Percentiles rank a stretch among this genome's conserved stretches.
Conservation (phyloP, 768 basidiomycete species). For the Fomitopsis serialis region DNA sequence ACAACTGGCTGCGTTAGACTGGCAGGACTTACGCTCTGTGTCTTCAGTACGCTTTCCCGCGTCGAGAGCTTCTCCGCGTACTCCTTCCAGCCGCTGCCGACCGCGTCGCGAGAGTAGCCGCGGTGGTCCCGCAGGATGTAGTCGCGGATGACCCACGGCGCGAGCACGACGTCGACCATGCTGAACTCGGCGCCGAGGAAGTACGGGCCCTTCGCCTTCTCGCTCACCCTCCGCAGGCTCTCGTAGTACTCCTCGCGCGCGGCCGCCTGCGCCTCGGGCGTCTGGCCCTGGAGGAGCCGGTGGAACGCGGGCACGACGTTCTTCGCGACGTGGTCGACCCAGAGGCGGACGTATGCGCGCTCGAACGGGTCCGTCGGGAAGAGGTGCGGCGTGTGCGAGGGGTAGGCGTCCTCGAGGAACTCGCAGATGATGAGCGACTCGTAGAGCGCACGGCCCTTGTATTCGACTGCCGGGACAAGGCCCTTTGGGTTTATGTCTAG, state of each 20-base stretch:
- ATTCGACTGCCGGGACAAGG: conserved; percentile 57
- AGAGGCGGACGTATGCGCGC: conserved; percentile 48
- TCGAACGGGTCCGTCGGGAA: conserved; percentile 47
- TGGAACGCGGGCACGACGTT: conserved; percentile 46
- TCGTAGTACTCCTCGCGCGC: conserved; percentile 34
- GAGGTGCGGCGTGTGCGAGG: conserved; percentile 37
- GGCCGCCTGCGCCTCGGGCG: conserved; percentile 28
- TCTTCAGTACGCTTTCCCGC: conserved; percentile 42
- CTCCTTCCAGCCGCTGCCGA: conserved; percentile 37
- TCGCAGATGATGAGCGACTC: conserved; percentile 62
- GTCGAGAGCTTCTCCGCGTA: conserved; percentile 39
- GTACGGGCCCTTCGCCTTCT: conserved; percentile 42
- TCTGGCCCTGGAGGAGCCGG: conserved; percentile 32
- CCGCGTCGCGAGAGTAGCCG: conserved; percentile 38
- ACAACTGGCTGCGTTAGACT: neutral
- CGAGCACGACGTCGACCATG: conserved; percentile 48
- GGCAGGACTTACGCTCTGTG: conserved; percentile 24
- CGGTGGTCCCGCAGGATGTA: conserved; percentile 45
- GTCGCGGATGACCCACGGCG: conserved; percentile 50
- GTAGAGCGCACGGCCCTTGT: conserved; percentile 48
- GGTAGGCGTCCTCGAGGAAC: conserved; percentile 61
- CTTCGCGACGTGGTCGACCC: conserved; percentile 54
- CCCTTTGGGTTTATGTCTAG: conserved; percentile 62
- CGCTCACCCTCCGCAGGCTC: conserved; percentile 30
- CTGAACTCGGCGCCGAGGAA: conserved; percentile 52